phyloP scores from a whole-genome alignment of 2,329 filamentous ascomycete species.

The Plectosphaerella plurivora region DNA sequence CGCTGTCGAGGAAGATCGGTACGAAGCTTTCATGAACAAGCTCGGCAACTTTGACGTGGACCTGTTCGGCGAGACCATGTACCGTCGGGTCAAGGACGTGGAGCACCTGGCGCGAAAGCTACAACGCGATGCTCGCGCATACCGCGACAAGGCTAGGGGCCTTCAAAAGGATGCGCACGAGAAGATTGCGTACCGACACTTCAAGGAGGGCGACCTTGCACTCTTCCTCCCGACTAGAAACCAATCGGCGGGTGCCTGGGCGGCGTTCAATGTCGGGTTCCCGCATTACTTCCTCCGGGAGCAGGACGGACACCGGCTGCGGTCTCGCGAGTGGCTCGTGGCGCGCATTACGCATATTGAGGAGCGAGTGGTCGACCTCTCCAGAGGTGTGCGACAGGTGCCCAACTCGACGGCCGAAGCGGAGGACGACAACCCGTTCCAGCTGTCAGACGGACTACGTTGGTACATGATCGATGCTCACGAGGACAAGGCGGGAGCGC shows the following conservation, averaged over 20 bases:
- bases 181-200: slow-evolving; percentile 92
- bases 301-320: slow-evolving; percentile 80
- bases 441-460: slow-evolving; percentile 86
- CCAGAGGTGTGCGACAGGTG: slow-evolving; percentile 61
- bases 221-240: slow-evolving; percentile 92
- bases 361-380: slow-evolving; percentile 88
- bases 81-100: slow-evolving; percentile 87
- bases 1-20: slow-evolving; percentile 67
- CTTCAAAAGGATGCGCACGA: slow-evolving; percentile 84
- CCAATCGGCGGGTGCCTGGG: slow-evolving; percentile 92
- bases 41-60: slow-evolving; percentile 80
- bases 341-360: slow-evolving; percentile 88
- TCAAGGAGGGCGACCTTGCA: slow-evolving; percentile 94
- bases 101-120: slow-evolving; percentile 92
- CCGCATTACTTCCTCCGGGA: slow-evolving; percentile 96
- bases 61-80: slow-evolving; percentile 76
- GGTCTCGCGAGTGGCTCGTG: slow-evolving; percentile 89
- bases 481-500: slow-evolving; percentile 88
- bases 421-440: slow-evolving; percentile 95
- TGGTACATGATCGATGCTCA: slow-evolving; percentile 95
- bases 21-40: slow-evolving; percentile 67
- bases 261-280: slow-evolving; percentile 95
- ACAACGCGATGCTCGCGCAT: slow-evolving; percentile 81
- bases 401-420: slow-evolving; percentile 43
- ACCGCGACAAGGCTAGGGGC: slow-evolving; percentile 79